Evolutionary conservation across 2,329 filamentous ascomycete species (phyloP).

Genomic region (Paraphoma chrysanthemicola): DNA sequence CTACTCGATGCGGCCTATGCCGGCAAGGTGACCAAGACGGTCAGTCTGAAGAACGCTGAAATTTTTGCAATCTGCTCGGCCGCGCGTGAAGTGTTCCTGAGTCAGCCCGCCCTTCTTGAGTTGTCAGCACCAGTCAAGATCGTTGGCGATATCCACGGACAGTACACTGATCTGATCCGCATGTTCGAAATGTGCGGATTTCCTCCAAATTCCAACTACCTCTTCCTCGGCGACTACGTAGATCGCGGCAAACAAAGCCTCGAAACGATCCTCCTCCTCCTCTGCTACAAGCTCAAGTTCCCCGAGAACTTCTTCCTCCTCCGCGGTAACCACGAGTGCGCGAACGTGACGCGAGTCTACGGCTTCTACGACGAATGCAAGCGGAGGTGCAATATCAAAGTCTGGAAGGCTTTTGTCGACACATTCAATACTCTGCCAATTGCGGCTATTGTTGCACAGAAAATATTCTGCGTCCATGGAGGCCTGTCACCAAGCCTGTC

Average conservation of each 20-base stretch:
- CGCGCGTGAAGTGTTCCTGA: slow-evolving; percentile 86
- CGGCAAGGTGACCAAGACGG: slow-evolving; percentile 96
- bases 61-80: slow-evolving; percentile 92
- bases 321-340: slow-evolving; percentile 94
- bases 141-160: slow-evolving; percentile 94
- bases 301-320: slow-evolving; percentile 97
- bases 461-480: slow-evolving; percentile 97
- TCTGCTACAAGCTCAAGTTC: slow-evolving; percentile 97
- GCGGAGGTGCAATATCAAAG: slow-evolving; percentile 91
- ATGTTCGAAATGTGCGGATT: slow-evolving; percentile 99
- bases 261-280: slow-evolving; percentile 88
- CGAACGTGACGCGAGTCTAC: slow-evolving; percentile 93
- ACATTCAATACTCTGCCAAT: slow-evolving; percentile 96
- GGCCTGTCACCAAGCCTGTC: slow-evolving; percentile 89
- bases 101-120: slow-evolving; percentile 90
- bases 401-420: slow-evolving; percentile 98
- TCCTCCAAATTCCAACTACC: slow-evolving; percentile 87
- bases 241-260: slow-evolving; percentile 95
- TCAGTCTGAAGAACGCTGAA: slow-evolving; percentile 96
- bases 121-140: slow-evolving; percentile 96
- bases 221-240: slow-evolving; percentile 96
- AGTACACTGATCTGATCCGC: slow-evolving; percentile 93
- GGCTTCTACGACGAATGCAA: slow-evolving; percentile 99
- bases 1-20: slow-evolving; percentile 94
- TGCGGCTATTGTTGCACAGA: slow-evolving; percentile 93